Evolutionary conservation across 306 rosid genomes (phyloP), one percentile per base, ranked within the genome.

Genomic region (Begonia masoniana): DNA sequence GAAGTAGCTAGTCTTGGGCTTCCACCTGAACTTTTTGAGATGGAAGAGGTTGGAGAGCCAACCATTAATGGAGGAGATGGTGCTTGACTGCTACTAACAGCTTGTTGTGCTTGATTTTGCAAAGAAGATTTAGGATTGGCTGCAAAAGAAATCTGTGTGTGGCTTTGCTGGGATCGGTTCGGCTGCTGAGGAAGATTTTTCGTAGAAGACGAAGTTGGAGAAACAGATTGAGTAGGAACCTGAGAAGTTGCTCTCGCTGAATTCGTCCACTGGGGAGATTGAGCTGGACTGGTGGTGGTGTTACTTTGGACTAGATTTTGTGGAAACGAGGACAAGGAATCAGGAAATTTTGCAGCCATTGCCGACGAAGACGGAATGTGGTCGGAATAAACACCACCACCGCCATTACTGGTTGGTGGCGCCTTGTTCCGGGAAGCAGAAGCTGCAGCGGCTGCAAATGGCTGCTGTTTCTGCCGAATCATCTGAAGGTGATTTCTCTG

Each of bases 261-360:
- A 71, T 67, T 92, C 66, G 86, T 92, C 99, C 96, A 87, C 71
- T 83, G 99, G 52, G 94, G 63, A 54, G 95, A 79, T 55, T 92
- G 96, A 51, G 81, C 62, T 54, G 84, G 83, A 56, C 79, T 68
- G 75, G 61, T 68, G 75, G 61, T 68, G 78, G 66, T 62, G 67
- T 70, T 71, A 67, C 85, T 69, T 67, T 83, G 95, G 55, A 70
- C 80, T 46, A 85, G 80, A 76, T 78, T 81, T 66, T 75, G 93
- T 26, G 87, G 78, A 64, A 81, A 86, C 1, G 81, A 65, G n/a
- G n/a, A n/a, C n/a, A n/a, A n/a, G n/a, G n/a, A n/a, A n/a, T n/a
- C n/a, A n/a, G n/a, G n/a, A n/a, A n/a, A n/a, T n/a, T n/a, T n/a
- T n/a, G n/a, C n/a, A 12, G 78, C 77, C 81, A 84, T 69, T 24